Evolutionary conservation across 352 stramenopile species (phyloP).

Genomic region (Phytophthora pisi): DNA sequence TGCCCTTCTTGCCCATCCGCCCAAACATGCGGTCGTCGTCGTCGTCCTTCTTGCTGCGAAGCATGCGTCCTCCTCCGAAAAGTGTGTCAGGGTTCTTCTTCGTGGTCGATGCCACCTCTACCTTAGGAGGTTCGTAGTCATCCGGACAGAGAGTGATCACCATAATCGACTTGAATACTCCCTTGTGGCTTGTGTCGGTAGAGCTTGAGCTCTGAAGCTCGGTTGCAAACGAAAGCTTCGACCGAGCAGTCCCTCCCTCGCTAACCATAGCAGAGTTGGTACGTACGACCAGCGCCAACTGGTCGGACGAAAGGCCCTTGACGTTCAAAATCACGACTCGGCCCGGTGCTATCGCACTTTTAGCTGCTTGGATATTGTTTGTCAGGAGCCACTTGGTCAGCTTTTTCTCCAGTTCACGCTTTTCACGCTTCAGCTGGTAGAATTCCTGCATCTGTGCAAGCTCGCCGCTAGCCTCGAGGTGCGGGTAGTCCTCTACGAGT

Average conservation of each 20-base stretch:
- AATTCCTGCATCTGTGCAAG: slow-evolving; percentile 67
- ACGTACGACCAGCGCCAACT: slow-evolving; percentile 67
- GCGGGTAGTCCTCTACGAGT: slow-evolving; percentile 65
- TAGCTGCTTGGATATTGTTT: slow-evolving; percentile 68
- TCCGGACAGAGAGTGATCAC: slow-evolving; percentile 73
- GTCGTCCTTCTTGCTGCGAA: slow-evolving; percentile 62
- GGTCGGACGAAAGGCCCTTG: slow-evolving; percentile 63
- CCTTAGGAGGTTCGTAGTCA: slow-evolving; percentile 61
- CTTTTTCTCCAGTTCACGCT: slow-evolving; percentile 71
- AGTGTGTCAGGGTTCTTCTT: slow-evolving; percentile 25
- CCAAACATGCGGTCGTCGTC: slow-evolving; percentile 58
- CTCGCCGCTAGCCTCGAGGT: slow-evolving; percentile 63
- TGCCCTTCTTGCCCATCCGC: slow-evolving; percentile 36
- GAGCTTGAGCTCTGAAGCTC: slow-evolving; percentile 26
- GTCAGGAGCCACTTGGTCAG: slow-evolving; percentile 75
- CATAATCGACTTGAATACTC: slow-evolving; percentile 79
- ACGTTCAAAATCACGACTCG: slow-evolving; percentile 69
- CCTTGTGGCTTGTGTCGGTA: slow-evolving; percentile 23
- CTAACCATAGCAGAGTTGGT: slow-evolving; percentile 42
- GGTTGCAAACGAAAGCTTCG: slow-evolving; percentile 56
- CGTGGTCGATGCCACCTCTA: slow-evolving; percentile 17
- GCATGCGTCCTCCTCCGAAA: slow-evolving; percentile 40
- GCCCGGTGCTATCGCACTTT: slow-evolving; percentile 65
- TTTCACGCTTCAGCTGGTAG: slow-evolving; percentile 74
- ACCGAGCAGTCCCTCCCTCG: slow-evolving; percentile 34